A percentile compares a stretch with the other conserved stretches of the same genome.
These are phyloP conservation scores for Nicotiana obtusifolia DNA, from an alignment of 257 asterid genomes.

Conservation along the genomic window DNA sequence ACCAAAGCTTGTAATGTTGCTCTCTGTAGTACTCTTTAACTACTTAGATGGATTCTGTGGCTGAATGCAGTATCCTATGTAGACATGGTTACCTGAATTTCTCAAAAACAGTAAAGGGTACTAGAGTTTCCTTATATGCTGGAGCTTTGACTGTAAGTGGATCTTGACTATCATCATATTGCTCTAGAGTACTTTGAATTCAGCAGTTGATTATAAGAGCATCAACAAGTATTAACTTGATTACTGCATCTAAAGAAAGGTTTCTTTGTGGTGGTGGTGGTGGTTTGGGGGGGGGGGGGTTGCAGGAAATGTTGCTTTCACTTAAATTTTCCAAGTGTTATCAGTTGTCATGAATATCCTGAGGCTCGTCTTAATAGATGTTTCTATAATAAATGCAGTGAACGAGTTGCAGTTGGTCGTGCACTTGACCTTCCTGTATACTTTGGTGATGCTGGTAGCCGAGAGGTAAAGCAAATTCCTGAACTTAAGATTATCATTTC, in stretches of 20 bases:
- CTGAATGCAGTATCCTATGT: no score
- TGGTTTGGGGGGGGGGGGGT: neutral
- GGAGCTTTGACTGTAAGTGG: slow-evolving; percentile 1
- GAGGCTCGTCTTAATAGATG: neutral
- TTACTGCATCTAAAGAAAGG: neutral
- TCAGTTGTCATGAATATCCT: neutral
- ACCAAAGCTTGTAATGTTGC: neutral
- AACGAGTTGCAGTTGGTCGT: slow-evolving; percentile 92
- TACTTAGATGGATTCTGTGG: no score
- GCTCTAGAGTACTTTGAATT: neutral
- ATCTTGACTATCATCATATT: neutral
- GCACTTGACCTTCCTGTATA: slow-evolving; percentile 99
- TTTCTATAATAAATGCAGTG: slow-evolving; percentile 43
- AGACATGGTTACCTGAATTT: no score
- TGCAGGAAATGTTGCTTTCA: neutral
- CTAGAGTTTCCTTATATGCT: neutral
- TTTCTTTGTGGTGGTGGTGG: no score
- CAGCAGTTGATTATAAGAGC: neutral
- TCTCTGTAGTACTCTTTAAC: neutral
- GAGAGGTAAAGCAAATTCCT: slow-evolving; percentile 58
- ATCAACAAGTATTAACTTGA: neutral
- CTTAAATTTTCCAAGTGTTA: neutral
- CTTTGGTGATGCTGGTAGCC: slow-evolving; percentile 99
- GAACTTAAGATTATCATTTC: slow-evolving; percentile 12
- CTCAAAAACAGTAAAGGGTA: neutral